Conservation (phyloP, 805 yeast genomes). For the Priceomyces carsonii region DNA sequence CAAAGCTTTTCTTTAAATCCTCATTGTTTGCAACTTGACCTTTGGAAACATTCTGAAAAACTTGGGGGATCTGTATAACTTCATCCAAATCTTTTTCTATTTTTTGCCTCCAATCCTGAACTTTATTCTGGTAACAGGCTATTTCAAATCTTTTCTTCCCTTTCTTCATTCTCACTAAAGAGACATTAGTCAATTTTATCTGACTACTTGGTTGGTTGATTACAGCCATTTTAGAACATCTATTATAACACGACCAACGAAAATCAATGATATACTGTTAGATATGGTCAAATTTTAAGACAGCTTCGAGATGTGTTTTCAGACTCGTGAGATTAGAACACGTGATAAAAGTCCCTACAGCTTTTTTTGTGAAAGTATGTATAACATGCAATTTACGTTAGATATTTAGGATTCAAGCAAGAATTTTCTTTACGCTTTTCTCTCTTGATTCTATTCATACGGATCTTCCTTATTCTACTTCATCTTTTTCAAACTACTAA, state of each 20-base stretch:
- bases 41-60: conserved; percentile 87
- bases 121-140: conserved; percentile 96
- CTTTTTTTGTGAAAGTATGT: too few relatives aligned
- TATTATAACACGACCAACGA: too few relatives aligned
- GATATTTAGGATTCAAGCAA: too few relatives aligned
- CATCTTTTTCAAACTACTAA: too few relatives aligned
- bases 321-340: conserved; percentile 1
- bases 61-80: conserved; percentile 94
- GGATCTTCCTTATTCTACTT: too few relatives aligned
- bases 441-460: too few relatives aligned
- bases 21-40: conserved; percentile 91
- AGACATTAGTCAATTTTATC: conserved; percentile 90
- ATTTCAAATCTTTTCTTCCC: conserved; percentile 91
- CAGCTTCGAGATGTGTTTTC: conserved; percentile 2
- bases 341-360: too few relatives aligned
- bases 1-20: conserved; percentile 73
- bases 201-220: conserved; percentile 89
- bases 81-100: conserved; percentile 94
- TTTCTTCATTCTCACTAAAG: conserved; percentile 86
- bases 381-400: too few relatives aligned
- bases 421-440: too few relatives aligned
- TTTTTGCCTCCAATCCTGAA: conserved; percentile 88
- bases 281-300: too few relatives aligned
- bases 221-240: conserved; percentile 31
- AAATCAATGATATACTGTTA: too few relatives aligned